Conservation (phyloP, 495 filamentous ascomycete species). For the Symbiotaphrina buchneri region DNA sequence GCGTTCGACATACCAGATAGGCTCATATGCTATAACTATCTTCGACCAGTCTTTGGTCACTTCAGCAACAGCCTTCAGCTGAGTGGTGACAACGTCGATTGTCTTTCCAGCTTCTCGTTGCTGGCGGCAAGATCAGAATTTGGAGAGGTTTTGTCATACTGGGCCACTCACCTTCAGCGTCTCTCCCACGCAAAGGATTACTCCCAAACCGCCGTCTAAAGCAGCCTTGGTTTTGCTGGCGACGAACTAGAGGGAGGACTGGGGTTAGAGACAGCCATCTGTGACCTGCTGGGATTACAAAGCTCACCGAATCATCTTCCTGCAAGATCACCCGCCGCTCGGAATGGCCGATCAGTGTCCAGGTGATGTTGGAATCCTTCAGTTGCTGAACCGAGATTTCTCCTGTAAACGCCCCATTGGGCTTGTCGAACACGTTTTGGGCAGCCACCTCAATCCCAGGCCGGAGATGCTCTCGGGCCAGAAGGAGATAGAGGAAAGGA, state of each 20-base stretch:
- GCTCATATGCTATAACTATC: constrained; percentile 95
- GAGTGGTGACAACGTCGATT: constrained; percentile 60
- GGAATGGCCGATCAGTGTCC: constrained; percentile 81
- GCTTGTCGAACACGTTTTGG: constrained; percentile 93
- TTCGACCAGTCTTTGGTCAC: constrained; percentile 68
- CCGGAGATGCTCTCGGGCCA: constrained; percentile 51
- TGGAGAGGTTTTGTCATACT: not conserved
- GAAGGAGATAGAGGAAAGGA: constrained; percentile 72
- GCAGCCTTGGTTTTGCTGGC: constrained; percentile 85
- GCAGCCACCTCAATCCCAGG: constrained; percentile 57
- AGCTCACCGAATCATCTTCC: constrained; percentile 47
- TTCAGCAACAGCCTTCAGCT: constrained; percentile 26
- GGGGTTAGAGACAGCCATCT: constrained; percentile 1
- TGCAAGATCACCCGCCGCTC: constrained; percentile 74
- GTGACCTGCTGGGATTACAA: not conserved
- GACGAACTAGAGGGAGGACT: constrained; percentile 31
- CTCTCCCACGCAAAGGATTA: constrained; percentile 95
- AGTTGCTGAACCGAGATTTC: constrained; percentile 86
- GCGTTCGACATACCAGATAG: constrained; percentile 44
- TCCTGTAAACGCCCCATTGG: constrained; percentile 91
- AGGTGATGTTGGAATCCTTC: constrained; percentile 64
- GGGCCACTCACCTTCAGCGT: constrained; percentile 37
- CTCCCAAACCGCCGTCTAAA: constrained; percentile 62
- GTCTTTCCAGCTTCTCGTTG: constrained; percentile 76
- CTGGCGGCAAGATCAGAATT: constrained; percentile 10